Conservation (phyloP, 2,329 filamentous ascomycete species). For the Raffaelea arxii region DNA sequence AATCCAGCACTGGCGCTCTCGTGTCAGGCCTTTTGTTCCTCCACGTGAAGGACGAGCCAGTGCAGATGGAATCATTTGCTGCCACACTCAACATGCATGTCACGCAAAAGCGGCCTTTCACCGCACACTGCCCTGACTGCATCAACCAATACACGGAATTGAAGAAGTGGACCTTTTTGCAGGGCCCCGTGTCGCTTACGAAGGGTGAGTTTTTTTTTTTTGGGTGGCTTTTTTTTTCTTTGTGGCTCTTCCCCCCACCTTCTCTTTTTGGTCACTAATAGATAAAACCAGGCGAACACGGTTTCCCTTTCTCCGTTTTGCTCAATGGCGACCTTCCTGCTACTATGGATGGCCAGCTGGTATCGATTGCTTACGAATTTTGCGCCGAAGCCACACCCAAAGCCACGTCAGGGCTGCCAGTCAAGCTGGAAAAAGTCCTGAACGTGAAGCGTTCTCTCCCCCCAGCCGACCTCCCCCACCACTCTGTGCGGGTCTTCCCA, state of each 20-base stretch:
- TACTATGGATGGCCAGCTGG: slow-evolving; percentile 63
- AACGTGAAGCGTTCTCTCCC: slow-evolving; percentile 69
- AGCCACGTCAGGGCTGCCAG: slow-evolving; percentile 36
- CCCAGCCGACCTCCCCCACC: slow-evolving; percentile 67
- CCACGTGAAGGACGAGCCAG: slow-evolving; percentile 54
- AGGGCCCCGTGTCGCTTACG: slow-evolving; percentile 38
- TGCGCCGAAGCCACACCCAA: slow-evolving; percentile 54
- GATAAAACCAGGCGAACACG: slow-evolving; percentile 48
- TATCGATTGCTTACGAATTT: slow-evolving; percentile 70
- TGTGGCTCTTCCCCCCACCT: background rate
- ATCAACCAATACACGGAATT: slow-evolving; percentile 61
- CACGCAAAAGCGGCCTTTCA: slow-evolving; percentile 73
- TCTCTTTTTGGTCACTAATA: background rate
- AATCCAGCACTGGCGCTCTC: slow-evolving; percentile 71
- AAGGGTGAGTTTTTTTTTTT: slow-evolving; percentile 28
- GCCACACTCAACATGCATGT: slow-evolving; percentile 63
- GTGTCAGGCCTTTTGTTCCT: slow-evolving; percentile 77
- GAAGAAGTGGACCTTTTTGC: slow-evolving; percentile 69
- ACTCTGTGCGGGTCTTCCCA: slow-evolving; percentile 88
- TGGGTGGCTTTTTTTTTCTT: background rate
- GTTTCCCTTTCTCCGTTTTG: slow-evolving; percentile 82
- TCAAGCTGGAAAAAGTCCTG: slow-evolving; percentile 58
- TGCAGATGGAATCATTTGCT: slow-evolving; percentile 62
- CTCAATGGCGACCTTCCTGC: slow-evolving; percentile 81
- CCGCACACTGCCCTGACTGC: slow-evolving; percentile 70